These are phyloP conservation scores for Euphorbia corollata DNA, from an alignment of 441 rosid species.

Conservation along the genomic window DNA sequence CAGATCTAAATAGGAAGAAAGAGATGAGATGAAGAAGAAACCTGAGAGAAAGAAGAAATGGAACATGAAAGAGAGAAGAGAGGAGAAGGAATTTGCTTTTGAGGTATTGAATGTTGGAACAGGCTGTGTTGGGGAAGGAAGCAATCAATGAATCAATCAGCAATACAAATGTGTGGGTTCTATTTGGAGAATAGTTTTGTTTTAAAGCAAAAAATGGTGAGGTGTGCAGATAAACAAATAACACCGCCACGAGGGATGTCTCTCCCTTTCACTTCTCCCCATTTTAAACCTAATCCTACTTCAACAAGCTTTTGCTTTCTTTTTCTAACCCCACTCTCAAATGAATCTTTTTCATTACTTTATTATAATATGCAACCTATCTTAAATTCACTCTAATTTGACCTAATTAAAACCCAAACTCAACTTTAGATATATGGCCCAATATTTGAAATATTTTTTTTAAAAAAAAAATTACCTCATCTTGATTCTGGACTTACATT, in stretches of 20 bases:
- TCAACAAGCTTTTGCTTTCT: neutral
- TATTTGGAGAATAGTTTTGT: neutral
- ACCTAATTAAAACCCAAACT: no score
- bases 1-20: conserved; percentile 1
- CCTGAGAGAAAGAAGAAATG: conserved; percentile 11
- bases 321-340: no score
- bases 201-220: neutral
- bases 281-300: neutral
- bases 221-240: neutral
- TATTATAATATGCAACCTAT: no score
- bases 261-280: neutral
- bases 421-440: no score
- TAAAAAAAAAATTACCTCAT: no score
- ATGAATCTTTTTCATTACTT: no score
- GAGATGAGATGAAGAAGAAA: neutral
- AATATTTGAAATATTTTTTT: no score
- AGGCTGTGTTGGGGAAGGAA: neutral
- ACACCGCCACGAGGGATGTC: conserved; percentile 9
- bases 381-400: no score
- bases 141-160: no score
- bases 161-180: no score
- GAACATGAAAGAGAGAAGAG: conserved; percentile 3
- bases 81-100: neutral
- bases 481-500: no score
- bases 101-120: neutral